Conservation (phyloP, 257 asterid genomes). For the Scutellaria barbata region DNA sequence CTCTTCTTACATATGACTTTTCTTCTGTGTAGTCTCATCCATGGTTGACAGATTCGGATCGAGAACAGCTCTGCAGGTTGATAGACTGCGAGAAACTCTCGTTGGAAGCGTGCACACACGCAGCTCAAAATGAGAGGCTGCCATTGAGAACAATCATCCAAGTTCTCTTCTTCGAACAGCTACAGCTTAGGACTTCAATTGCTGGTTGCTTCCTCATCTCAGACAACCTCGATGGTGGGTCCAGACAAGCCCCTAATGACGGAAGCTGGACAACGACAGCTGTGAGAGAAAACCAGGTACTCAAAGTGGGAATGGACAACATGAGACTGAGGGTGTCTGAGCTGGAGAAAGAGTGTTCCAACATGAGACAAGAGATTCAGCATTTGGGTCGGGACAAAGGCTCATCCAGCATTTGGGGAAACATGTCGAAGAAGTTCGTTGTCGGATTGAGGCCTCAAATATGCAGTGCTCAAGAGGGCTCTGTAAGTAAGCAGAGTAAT, state of each 20-base stretch:
- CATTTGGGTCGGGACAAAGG: slow-evolving; percentile 75
- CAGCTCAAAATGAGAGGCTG: slow-evolving; percentile 94
- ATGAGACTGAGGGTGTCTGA: slow-evolving; percentile 91
- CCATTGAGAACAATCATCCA: slow-evolving; percentile 85
- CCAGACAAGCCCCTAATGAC: slow-evolving; percentile 73
- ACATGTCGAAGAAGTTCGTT: slow-evolving; percentile 80
- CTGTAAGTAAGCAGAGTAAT: slow-evolving; percentile 73
- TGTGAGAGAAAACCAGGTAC: slow-evolving; percentile 87
- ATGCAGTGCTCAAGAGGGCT: slow-evolving; percentile 97
- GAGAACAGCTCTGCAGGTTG: slow-evolving; percentile 89
- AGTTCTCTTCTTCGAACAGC: slow-evolving; percentile 98
- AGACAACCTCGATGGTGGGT: slow-evolving; percentile 79
- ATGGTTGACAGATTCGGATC: slow-evolving; percentile 84
- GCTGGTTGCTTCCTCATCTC: slow-evolving; percentile 97
- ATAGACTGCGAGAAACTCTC: slow-evolving; percentile 99
- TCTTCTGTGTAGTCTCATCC: slow-evolving; percentile 74
- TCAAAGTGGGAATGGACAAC: slow-evolving; percentile 96
- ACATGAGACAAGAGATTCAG: slow-evolving; percentile 83
- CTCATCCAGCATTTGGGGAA: slow-evolving; percentile 65
- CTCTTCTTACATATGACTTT: too few species aligned
- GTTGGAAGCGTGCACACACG: slow-evolving; percentile 95
- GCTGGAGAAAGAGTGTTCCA: slow-evolving; percentile 91
- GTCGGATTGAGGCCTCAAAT: slow-evolving; percentile 81
- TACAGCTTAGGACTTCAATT: slow-evolving; percentile 85
- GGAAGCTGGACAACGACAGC: slow-evolving; percentile 74